Evolutionary conservation across 2,329 filamentous ascomycete species (phyloP), one percentile per base, ranked within the genome.

Genomic region (Scorias spongiosa): DNA sequence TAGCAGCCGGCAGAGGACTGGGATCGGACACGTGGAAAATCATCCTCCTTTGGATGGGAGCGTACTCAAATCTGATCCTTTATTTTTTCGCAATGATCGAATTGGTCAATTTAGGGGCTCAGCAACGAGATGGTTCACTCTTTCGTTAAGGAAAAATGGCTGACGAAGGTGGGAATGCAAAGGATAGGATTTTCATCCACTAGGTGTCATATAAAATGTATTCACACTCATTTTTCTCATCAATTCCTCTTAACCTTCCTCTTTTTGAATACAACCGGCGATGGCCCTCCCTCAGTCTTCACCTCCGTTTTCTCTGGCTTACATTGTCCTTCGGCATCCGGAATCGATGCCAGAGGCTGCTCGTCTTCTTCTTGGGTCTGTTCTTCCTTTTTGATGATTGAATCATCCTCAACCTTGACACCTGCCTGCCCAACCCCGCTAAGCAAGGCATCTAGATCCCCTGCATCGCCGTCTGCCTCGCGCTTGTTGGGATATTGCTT

Each of bases 261-360:
- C 66, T 87, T 88, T 65, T 88, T 89, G 63, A 89, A 91, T 2
- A 86, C 67, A 2, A 86, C 71, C 0, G 73, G 68, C 6, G 64
- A 61, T 2, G 72, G 67, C 10, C 58, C 58, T 39, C 50, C 51
- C 32, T 53, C 52, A 5, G 52, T 46, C 40, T 49, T 45, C 20
- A 52, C 54, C 48, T 59, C 46, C 29, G 49, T 38, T 39, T 50
- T 48, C 10, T 46, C 42, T 11, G 38, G 11, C 11, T 29, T 39
- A 8, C 12, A 26, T 10, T 45, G 37, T 14, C 30, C 37, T 42
- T 48, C 44, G 6, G 48, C 40, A 38, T 54, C 52, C 8, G 55
- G 51, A 5, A 54, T 52, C 18, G 48, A 45, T 4, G 37, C 46
- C 5, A 55, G 51, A 2, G 54, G 42, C 38, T 61, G 55, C 2